Base-by-base conservation (phyloP, 2,329 filamentous ascomycete species). In the Nakataea oryzae region DNA sequence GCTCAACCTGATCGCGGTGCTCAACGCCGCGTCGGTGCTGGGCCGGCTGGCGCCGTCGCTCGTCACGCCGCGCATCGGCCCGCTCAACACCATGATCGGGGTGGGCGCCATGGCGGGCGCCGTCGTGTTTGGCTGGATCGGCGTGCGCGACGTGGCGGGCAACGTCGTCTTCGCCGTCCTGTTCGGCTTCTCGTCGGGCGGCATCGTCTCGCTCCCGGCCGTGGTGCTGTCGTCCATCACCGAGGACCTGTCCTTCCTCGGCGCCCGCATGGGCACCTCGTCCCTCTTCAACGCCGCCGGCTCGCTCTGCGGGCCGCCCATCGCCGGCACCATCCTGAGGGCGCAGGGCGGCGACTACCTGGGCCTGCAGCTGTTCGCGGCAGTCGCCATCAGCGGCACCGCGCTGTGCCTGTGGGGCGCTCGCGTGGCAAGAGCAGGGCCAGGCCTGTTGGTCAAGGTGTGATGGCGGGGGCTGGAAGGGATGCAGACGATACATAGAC, bases 51-150 rank as follows among this genome's bases (percentile, higher is more conserved):
- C 72, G 58, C 67, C 69, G 3, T 69, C 71, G 0, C 64, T 73
- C 17, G 58, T 73, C 17, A 69, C 71, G 3, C 71, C 72, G 64
- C 67, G 68, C 28, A 62, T 72, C 28, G 72, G 72, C 4, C 69
- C 69, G n/a, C 62, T 74, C 14, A 72, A 72, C 57, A 70, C 72
- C 11, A 67, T 73, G 56, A 58, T 69, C 12, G 65, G 66, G 1
- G 66, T 74, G 3, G 62, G 65, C 17, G 57, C 67, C 1, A 61
- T 64, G 8, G 73, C 72, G 67, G 64, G 64, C 26, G 63, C 70
- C 21, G 70, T 73, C 9, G 66, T 69, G 11, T 74, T 70, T 57
- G 70, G 65, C 62, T 74, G 72, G 72, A 67, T 74, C n/a, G 69
- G 69, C 2, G 72, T 74, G 7, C 54, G 67, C 28, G 64, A 64